Evolutionary conservation across 1,284 basidiomycete species (phyloP), one percentile per base, ranked within the genome.

Genomic region (Ustilago loliicola): DNA sequence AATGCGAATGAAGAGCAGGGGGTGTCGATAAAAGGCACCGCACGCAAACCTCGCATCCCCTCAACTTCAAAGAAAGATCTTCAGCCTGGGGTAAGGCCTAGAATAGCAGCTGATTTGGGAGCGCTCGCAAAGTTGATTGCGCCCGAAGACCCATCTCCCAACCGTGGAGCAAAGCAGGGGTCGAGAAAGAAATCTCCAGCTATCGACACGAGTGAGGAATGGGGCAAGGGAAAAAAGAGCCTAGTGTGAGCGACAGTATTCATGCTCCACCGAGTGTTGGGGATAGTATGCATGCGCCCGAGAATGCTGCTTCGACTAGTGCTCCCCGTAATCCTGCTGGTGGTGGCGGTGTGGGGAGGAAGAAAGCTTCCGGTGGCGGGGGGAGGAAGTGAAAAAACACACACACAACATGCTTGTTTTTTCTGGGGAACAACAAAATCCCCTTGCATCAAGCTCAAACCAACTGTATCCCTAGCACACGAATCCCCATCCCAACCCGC

Each of bases 51-150:
- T 25, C 38, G 38, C 23, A 52, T 30, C 38, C 5, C 29, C 59
- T 1, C 63, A 3, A 0, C 66, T 2, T 19, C 53, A 3, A 65
- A n/a, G n/a, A n/a, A n/a, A n/a, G n/a, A n/a, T n/a, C n/a, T n/a
- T n/a, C n/a, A n/a, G n/a, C n/a, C n/a, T n/a, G n/a, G 53, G 6
- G 66, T 38, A 10, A n/a, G 42, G 11, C 42, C 42, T n/a, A 6
- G 42, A 8, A 45, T 45, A 7, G 42, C 27, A 50, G 62, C 66
- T 0, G 67, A 75, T 21, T 17, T 66, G 23, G 72, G 72, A 0
- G 51, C 55, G 1, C 23, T 70, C 11, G 67, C 72, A 0, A 70
- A 66, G n/a, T 47, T 69, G 7, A 42, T 75, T 5, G 23, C 34
- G 1, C 65, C 65, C 1, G 65, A 32, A 47, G 47, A 32, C 4